Percentiles rank a stretch among this genome's conserved stretches.
Evolutionary conservation across 306 rosid genomes (phyloP).

Genomic region (Dalbergia cochinchinensis): DNA sequence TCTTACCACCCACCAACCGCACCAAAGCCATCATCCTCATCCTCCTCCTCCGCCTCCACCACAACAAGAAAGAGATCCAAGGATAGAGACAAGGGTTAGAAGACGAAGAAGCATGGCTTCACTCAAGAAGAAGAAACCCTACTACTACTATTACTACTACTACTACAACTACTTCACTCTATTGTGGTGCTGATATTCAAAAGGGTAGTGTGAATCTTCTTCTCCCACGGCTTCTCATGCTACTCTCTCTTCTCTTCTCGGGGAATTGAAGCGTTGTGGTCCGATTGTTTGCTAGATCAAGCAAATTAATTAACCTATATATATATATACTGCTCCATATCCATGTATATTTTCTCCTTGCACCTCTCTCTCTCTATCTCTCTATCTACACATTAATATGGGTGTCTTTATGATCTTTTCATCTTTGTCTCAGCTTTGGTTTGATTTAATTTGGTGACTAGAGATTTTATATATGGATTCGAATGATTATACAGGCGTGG

Average conservation of each 20-base stretch:
- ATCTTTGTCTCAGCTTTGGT: constrained; percentile 13
- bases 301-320: constrained; percentile 30
- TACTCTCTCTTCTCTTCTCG: constrained; percentile 65
- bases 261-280: constrained; percentile 91
- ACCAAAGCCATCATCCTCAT: constrained; percentile 51
- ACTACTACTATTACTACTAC: constrained; percentile 25
- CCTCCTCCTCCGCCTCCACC: constrained; percentile 43
- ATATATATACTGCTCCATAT: neutral
- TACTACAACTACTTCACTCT: neutral
- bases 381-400: neutral
- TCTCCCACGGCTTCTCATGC: constrained; percentile 47
- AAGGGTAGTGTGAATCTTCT: constrained; percentile 48
- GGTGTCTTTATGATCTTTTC: neutral
- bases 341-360: neutral
- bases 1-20: constrained; percentile 61
- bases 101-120: constrained; percentile 57
- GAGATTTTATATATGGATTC: constrained; percentile 36
- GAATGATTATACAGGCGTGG: constrained; percentile 10
- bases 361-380: constrained; percentile 5
- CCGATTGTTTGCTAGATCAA: constrained; percentile 73
- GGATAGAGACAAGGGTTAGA: constrained; percentile 58
- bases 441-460: constrained; percentile 41
- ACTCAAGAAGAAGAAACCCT: constrained; percentile 87
- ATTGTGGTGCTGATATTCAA: neutral
- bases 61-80: constrained; percentile 58